phyloP scores from a whole-genome alignment of 371 early-diverging fungal genomes.

The Rhizomucor miehei region DNA sequence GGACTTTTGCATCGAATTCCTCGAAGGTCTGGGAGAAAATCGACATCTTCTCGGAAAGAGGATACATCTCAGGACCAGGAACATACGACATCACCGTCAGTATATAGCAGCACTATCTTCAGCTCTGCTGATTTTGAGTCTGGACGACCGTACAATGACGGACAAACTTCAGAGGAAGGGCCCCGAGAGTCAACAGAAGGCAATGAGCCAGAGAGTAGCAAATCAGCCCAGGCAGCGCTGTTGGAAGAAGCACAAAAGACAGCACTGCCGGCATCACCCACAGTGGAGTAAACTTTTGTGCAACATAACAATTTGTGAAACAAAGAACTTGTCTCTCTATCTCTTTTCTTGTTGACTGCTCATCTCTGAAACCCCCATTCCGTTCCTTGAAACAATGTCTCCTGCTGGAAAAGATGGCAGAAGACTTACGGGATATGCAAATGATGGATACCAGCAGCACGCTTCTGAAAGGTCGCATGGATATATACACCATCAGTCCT shows the following conservation, averaged over 20 bases:
- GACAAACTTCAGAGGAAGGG: background rate
- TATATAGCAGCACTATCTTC: constrained; percentile 15
- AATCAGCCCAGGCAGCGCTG: no score
- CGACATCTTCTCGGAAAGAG: constrained; percentile 8
- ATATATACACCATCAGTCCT: constrained; percentile 25
- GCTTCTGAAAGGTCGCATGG: background rate
- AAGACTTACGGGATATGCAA: constrained; percentile 12
- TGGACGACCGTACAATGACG: no score
- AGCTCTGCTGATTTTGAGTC: constrained; percentile 8
- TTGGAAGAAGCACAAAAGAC: background rate
- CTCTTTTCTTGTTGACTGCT: background rate
- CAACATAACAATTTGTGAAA: constrained; percentile 3
- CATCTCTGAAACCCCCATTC: constrained; percentile 9
- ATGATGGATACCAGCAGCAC: constrained; percentile 3
- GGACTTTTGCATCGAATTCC: constrained; percentile 24
- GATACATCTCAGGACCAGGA: constrained; percentile 4
- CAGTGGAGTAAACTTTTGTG: background rate
- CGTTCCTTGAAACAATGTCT: constrained; percentile 7
- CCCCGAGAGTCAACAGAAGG: background rate
- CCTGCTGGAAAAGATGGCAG: constrained; percentile 5
- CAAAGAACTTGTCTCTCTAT: background rate
- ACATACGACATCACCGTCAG: constrained; percentile 1
- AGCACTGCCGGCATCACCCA: background rate
- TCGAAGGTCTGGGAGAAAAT: background rate
- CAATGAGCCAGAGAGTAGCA: background rate